Evolutionary conservation across 179 eudicot genomes (phyloP).

Genomic region (Beta corolliflora): DNA sequence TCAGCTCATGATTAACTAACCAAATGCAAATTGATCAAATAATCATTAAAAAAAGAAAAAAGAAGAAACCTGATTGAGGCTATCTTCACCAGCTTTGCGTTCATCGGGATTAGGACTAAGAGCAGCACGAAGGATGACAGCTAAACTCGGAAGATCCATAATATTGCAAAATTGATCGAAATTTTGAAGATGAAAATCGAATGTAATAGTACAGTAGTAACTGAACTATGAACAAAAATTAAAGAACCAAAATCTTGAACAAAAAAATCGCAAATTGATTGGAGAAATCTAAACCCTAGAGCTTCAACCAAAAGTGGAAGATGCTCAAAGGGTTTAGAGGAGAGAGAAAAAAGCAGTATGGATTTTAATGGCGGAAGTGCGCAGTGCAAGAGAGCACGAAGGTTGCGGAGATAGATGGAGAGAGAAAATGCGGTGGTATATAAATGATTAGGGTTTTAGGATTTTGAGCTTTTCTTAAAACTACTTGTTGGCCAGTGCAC

Average conservation of each 20-base stretch:
- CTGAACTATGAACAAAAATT: neutral
- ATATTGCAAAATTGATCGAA: neutral
- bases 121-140: conserved; percentile 83
- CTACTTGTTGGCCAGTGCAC: too few relatives aligned
- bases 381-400: conserved; percentile 25
- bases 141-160: conserved; percentile 88
- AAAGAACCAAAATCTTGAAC: neutral
- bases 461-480: neutral
- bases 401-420: conserved; percentile 35
- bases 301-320: neutral
- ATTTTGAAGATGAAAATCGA: neutral
- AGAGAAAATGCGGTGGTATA: conserved; percentile 16
- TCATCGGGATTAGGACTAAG: conserved; percentile 93
- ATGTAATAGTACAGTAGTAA: conserved; percentile 29
- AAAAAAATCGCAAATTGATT: neutral
- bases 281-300: conserved; percentile 38
- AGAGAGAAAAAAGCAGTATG: neutral
- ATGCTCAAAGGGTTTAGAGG: conserved; percentile 34
- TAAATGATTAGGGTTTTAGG: conserved; percentile 45
- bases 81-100: conserved; percentile 92
- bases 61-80: conserved; percentile 72
- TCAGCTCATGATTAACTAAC: conserved; percentile 1
- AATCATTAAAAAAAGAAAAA: neutral
- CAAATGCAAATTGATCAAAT: conserved; percentile 1
- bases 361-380: neutral